A percentile compares a stretch with the other conserved stretches of the same genome.
phyloP scores from a whole-genome alignment of 225 moss, liverwort and hornwort species.

The Sphagnum contortum region DNA sequence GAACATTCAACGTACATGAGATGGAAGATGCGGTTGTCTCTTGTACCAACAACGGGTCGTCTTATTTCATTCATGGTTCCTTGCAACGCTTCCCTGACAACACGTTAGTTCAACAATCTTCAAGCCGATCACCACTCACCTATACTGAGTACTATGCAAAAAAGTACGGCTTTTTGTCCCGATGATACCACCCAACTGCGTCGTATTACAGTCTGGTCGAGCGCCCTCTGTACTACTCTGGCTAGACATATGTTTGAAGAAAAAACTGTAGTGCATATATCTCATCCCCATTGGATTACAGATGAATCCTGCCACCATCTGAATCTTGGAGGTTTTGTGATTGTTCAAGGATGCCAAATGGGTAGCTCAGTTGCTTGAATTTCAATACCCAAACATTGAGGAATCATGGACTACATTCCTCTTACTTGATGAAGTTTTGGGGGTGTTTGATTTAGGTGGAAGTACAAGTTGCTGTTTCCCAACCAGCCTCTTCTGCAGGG shows the following conservation, averaged over 20 bases:
- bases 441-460: constrained; percentile 30
- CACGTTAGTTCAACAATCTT: constrained; percentile 33
- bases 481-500: constrained; percentile 53
- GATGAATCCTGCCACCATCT: neutral
- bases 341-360: neutral
- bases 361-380: neutral
- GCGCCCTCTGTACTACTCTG: no score
- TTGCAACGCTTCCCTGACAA: constrained; percentile 36
- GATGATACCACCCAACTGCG: no score
- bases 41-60: constrained; percentile 63
- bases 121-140: constrained; percentile 14
- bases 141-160: constrained; percentile 46
- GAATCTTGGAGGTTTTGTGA: neutral
- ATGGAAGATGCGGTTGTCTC: constrained; percentile 64
- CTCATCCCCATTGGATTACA: neutral
- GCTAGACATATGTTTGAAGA: neutral
- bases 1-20: constrained; percentile 31
- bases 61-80: constrained; percentile 40
- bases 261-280: neutral
- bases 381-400: neutral
- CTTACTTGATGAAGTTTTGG: neutral
- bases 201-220: no score
- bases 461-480: constrained; percentile 27
- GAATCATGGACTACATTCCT: neutral
- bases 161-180: constrained; percentile 31